Conservation (phyloP, 2,329 filamentous ascomycete genomes). For the Ophiosphaerella narmari region DNA sequence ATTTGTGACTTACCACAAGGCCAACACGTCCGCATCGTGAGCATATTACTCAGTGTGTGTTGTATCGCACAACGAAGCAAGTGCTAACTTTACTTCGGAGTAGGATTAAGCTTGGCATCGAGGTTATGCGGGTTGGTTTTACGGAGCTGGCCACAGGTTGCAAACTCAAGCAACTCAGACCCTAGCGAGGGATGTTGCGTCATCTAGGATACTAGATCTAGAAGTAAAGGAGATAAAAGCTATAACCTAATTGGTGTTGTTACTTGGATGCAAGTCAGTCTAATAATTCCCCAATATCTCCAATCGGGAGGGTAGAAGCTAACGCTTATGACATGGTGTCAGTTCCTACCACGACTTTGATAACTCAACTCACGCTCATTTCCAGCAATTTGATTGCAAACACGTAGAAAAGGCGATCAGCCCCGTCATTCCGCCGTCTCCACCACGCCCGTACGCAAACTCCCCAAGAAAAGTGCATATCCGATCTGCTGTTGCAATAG, state of each 20-base stretch:
- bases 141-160: conserved; percentile 15
- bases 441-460: conserved; percentile 8
- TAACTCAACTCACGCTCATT: conserved; percentile 1
- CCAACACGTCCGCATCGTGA: conserved; percentile 5
- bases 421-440: background rate
- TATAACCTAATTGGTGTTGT: background rate
- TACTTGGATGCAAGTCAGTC: conserved; percentile 11
- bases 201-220: conserved; percentile 6
- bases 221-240: background rate
- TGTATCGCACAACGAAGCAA: conserved; percentile 17
- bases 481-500: conserved; percentile 10
- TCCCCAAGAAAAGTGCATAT: conserved; percentile 17
- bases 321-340: conserved; percentile 1
- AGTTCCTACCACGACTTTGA: conserved; percentile 1
- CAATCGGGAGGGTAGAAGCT: background rate
- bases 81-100: conserved; percentile 8
- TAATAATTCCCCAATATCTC: conserved; percentile 2
- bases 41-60: conserved; percentile 1
- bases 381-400: conserved; percentile 7
- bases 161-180: conserved; percentile 10
- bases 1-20: conserved; percentile 11
- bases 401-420: background rate
- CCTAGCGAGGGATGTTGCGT: conserved; percentile 4
- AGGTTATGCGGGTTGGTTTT: conserved; percentile 11
- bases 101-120: background rate